Evolutionary conservation across 2,329 filamentous ascomycete genomes (phyloP), one percentile per base, ranked within the genome.

Genomic region (Cercospora beticola): DNA sequence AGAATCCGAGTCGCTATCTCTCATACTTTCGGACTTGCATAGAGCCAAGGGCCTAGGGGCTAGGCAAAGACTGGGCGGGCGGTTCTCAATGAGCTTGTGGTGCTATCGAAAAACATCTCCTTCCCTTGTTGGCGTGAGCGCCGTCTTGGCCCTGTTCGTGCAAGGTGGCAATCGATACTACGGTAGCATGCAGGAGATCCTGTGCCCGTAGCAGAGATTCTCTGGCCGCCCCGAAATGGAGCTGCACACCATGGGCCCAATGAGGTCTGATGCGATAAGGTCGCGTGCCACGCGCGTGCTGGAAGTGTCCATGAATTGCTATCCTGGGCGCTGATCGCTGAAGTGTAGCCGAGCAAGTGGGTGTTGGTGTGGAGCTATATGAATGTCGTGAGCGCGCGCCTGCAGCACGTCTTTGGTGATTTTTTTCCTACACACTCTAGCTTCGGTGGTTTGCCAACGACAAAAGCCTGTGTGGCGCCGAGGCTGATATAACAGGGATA

Each of bases 261-360:
- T 71, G 14, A 30, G 60, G 49, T 36, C 46, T 56, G 56, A 61
- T 56, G 62, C 65, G 67, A 71, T 68, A 69, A 67, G 65, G 67
- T 70, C 68, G 70, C 68, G 64, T 72, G 70, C 64, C 67, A 64
- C 43, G 65, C 69, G 64, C 70, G 68, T 72, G 70, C 70, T 28
- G 31, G 40, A 56, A 62, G 64, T 58, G 31, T 26, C 28, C 14
- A 33, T 57, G 52, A 69, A 68, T 60, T 46, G 60, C 31, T 16
- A 64, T 69, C 68, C 70, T 62, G 33, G 70, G 49, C 40, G 70
- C 62, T 68, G 68, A 72, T 72, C 70, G 58, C 49, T 60, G 21
- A 46, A 49, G n/a, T 36, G 30, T 43, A 63, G 52, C 56, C 58
- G 64, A 49, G 21, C 40, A 16, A 9, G 54, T 60, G 30, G 31